Evolutionary conservation across 179 eudicot species (phyloP).

Genomic region (Beta macrorhiza): DNA sequence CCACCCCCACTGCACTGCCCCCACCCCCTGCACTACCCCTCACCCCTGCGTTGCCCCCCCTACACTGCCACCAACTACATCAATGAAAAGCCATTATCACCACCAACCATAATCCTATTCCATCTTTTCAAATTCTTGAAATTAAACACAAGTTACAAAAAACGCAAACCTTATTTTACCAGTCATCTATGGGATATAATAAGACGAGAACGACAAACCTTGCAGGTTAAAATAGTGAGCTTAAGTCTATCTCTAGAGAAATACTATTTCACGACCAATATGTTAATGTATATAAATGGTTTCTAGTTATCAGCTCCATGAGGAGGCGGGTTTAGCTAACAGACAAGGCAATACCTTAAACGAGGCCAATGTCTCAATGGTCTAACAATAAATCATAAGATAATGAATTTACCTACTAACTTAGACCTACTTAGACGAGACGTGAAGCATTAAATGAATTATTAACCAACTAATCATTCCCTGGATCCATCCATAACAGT

Average conservation of each 20-base stretch:
- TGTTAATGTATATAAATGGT: background rate
- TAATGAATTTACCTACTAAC: background rate
- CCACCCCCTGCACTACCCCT: too few relatives aligned
- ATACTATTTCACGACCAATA: too few relatives aligned
- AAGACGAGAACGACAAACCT: background rate
- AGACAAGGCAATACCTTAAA: background rate
- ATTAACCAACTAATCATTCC: too few relatives aligned
- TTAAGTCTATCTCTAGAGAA: background rate
- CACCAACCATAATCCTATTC: too few relatives aligned
- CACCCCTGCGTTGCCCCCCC: too few relatives aligned
- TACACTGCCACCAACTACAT: too few relatives aligned
- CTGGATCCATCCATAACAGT: too few relatives aligned
- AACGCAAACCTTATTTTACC: background rate
- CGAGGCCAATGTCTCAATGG: conserved; percentile 11
- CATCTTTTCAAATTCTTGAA: too few relatives aligned
- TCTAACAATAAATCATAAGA: background rate
- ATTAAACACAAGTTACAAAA: background rate
- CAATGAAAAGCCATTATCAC: too few relatives aligned
- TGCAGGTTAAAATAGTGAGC: background rate
- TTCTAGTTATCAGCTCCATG: background rate
- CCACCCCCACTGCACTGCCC: too few relatives aligned
- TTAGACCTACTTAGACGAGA: background rate
- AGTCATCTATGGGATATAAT: background rate
- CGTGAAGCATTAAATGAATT: too few relatives aligned
- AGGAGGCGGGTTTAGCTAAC: background rate